Base-by-base conservation (phyloP, 148 eudicot species). In the Cornus kousa region DNA sequence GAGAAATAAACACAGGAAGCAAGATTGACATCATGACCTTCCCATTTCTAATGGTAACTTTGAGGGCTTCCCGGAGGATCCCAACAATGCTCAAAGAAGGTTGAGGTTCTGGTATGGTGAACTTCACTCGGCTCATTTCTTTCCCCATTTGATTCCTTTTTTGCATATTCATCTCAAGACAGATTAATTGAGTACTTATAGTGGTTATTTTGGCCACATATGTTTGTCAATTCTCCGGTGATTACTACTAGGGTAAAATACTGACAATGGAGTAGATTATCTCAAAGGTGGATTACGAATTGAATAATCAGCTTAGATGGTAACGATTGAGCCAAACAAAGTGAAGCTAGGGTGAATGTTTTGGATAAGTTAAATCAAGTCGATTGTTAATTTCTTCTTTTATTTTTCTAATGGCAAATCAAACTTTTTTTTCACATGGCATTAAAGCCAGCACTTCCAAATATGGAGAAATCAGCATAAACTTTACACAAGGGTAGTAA, bases 1-100 rank as follows among this genome's bases (percentile, higher is more conserved):
- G 57, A 20, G 46, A 59, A 59, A 78, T 19, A 59, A 70, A 78
- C 35, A 70, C 80, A 7, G 72, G n/a, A 46, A 78, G 74, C 13
- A 78, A 24, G 68, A 78, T 70, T 4, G 69, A 62, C 32, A 39
- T n/a, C 9, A 39, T 2, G 2, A 70, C 28, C 48, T 33, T 70
- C 55, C 35, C 7, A 39, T 78, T 78, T 35, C 22, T 39, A 6
- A 37, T 22, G 37, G 55, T 70, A 74, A 40, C 68, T 43, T 78
- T 70, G 22, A 59, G 11, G 67, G 74, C 32, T 62, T 78, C 68
- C 9, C 57, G 3, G 2, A 60, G 48, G 11, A 78, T 78, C 35
- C 32, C 37, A 37, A 70, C 23, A 39, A 60, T 53, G 37, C 73
- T 67, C 43, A 68, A 32, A 39, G 79, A 68, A 68, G 73, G 24